phyloP scores from a whole-genome alignment of 805 yeast genomes.

The Millerago galiae region DNA sequence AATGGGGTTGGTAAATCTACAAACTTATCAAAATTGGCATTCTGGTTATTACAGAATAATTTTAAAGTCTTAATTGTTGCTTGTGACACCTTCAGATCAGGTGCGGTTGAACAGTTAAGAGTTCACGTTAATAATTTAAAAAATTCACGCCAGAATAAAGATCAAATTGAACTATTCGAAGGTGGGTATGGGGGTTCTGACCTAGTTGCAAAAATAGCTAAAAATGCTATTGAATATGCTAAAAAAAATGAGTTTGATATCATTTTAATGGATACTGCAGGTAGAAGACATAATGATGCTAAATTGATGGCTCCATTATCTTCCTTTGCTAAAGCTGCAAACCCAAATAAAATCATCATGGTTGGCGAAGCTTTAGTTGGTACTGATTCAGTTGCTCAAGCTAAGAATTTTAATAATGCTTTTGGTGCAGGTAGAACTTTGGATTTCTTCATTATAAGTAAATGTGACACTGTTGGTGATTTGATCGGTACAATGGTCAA shows the following conservation, averaged over 20 bases:
- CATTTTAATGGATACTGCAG: constrained; percentile 94
- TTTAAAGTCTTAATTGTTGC: constrained; percentile 86
- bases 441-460: constrained; percentile 88
- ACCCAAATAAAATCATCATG: constrained; percentile 95
- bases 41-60: constrained; percentile 90
- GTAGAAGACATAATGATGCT: constrained; percentile 92
- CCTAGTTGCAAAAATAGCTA: constrained; percentile 86
- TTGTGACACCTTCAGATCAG: constrained; percentile 95
- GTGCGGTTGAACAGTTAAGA: constrained; percentile 96
- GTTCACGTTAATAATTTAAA: constrained; percentile 86
- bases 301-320: constrained; percentile 93
- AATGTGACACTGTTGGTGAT: constrained; percentile 97
- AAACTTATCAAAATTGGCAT: constrained; percentile 87
- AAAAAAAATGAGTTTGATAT: constrained; percentile 66
- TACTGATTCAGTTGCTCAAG: constrained; percentile 94
- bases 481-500: constrained; percentile 95
- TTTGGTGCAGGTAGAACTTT: constrained; percentile 77
- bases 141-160: constrained; percentile 49
- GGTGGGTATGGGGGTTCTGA: constrained; percentile 98
- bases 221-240: constrained; percentile 81
- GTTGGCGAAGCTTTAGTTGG: constrained; percentile 98
- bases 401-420: constrained; percentile 85
- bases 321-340: constrained; percentile 90
- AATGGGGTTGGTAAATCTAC: constrained; percentile 98
- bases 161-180: constrained; percentile 65